Evolutionary conservation across 495 filamentous ascomycete species (phyloP), one percentile per base, ranked within the genome.

Genomic region (Lineolata rhizophorae): DNA sequence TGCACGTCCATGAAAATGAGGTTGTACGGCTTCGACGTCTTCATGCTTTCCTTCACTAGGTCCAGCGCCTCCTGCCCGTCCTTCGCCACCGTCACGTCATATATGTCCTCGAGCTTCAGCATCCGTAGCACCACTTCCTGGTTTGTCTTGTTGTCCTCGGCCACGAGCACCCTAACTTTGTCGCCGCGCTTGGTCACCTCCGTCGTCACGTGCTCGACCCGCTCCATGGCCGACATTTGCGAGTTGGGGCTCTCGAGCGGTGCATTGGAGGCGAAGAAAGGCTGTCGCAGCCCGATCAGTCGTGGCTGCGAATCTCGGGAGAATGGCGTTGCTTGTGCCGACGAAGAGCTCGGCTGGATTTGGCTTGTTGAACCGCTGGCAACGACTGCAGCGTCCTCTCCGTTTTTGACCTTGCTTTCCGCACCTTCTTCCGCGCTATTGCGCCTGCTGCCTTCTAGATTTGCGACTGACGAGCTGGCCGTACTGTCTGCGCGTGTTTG

Each of bases 1-100:
- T 85, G 61, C 28, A 92, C 77, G 49, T 92, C 82, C 82, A 92
- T 92, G 48, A 91, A 85, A 28, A 92, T 87, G 10, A 92, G 55
- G 40, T 85, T 71, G 46, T 83, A 92, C 18, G 63, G 62, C 27
- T 62, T 58, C 32, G 67, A 61, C 18, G 65, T 61, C 20, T 74
- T 69, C 76, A 92, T 83, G 38, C 66, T 74, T 10, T 67, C 66
- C 45, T 81, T 81, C 26, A 94, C 84, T 5, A 72, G 61, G 28
- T 91, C 81, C 32, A 76, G 74, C 5, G 84, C 84, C 41, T 92
- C 82, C 45, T 85, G 80, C 3, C 84, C 84, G 49, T 94, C 81
- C 27, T 52, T 48, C 3, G 53, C 53, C 27, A 57, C 45, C 2
- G 50, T 55, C 10, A 57, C 52, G 33, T 57, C 49, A 43, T 68